Evolutionary conservation across 2,329 filamentous ascomycete species (phyloP), one percentile per base, ranked within the genome.

Genomic region (Aspergillaceae sp.): DNA sequence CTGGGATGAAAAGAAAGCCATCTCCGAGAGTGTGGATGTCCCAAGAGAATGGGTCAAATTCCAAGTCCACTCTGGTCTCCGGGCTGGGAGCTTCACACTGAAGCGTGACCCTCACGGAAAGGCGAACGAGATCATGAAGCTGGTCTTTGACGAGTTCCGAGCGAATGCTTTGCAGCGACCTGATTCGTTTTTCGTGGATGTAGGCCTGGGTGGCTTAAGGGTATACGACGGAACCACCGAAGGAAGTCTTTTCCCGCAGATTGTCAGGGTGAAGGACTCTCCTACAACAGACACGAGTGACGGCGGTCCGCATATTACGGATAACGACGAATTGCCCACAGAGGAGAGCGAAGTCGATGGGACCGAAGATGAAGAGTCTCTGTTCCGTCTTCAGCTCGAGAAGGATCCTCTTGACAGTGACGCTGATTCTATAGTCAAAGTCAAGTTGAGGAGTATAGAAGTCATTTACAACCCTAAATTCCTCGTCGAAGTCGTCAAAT

Each of bases 381-480:
- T 99, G 71, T 98, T 99, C 72, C 82, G 89, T 58, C 76, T 98
- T 45, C 82, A 92, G 50, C 82, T 98, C 44, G 94, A 98, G 70
- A 86, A 96, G 62, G 95, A 98, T 55, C 94, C 94, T 0, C 77
- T 99, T 1, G 89, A 98, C 61, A 87, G 84, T 27, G 86, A 89
- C 52, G 91, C 92, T 19, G 94, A 99, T 58, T 84, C 94, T 26
- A 88, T 89, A 5, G 73, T 99, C 32, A 90, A 84, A 2, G 84
- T 91, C 57, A 96, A 94, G 66, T 72, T 98, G 55, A 96, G 94
- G 66, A 92, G 90, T 40, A 83, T 98, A 55, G 94, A 98, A 64
- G 86, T 99, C 45, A 88, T 98, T 27, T 98, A 95, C 78, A 99
- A 98, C 57, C 92, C 94, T 1, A 87, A 84, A 53, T 94, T 97